Evolutionary conservation across 2,329 filamentous ascomycete species (phyloP), one percentile per base, ranked within the genome.

Genomic region (Coniochaeta prunicola): DNA sequence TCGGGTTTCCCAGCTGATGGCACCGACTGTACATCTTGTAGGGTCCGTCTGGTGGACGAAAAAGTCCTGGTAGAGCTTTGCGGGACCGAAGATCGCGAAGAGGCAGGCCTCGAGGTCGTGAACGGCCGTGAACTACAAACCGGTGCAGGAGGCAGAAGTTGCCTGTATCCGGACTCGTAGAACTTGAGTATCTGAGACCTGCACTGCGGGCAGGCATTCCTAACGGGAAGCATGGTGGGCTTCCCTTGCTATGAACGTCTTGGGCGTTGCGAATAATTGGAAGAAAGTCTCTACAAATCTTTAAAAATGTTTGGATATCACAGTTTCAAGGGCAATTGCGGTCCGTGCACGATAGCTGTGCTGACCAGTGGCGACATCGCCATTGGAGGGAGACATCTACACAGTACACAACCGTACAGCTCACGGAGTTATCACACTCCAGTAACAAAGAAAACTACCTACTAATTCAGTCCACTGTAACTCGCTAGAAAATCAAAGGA

Each of bases 161-260:
- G 61, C 38, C 63, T 63, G 53, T 75, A 68, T 26, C 72, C 67
- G 56, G 69, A 69, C 59, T 75, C 72, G 50, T 74, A 71, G 30
- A 76, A 65, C 54, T 63, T 69, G 53, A 74, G 58, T 21, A 76
- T 63, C 48, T 70, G 73, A 30, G 68, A 69, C 56, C 72, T 70
- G 63, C 74, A 76, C 59, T 69, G 68, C 38, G 73, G 73, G 59
- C 74, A 76, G 69, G 72, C 33, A 68, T 64, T 64, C 38, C 70
- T 65, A n/a, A 70, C 73, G 57, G 73, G 70, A 60, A 76, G 63
- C 74, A 76, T 76, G 31, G 53, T 67, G 58, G 53, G 28, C 33
- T 33, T 55, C 28, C 50, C 24, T 24, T 55, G 7, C 36, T 2
- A 19, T 28, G 19, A 26, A 30, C 9, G 28, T 26, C 17, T 50